Percentiles rank a stretch among this genome's conserved stretches.
Conservation (phyloP, 768 basidiomycete genomes). For the Collybia nuda region DNA sequence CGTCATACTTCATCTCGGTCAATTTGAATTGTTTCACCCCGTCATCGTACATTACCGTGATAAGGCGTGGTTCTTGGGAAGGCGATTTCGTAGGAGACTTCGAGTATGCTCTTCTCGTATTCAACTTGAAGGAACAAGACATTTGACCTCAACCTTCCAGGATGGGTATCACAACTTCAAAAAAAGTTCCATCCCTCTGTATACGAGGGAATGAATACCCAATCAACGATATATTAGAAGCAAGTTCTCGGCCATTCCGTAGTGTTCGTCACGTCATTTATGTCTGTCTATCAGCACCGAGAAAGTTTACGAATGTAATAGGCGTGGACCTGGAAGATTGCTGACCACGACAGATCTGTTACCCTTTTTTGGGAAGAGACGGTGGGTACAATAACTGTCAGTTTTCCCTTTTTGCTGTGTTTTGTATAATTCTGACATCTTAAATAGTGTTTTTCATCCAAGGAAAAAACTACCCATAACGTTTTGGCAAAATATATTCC, state of each 20-base stretch:
- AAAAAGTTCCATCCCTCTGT: constrained; percentile 30
- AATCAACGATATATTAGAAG: constrained; percentile 32
- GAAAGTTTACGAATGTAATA: constrained; percentile 12
- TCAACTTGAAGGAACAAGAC: not conserved
- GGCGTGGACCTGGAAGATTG: constrained; percentile 36
- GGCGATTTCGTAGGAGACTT: constrained; percentile 49
- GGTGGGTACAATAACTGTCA: constrained; percentile 27
- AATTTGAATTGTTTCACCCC: constrained; percentile 51
- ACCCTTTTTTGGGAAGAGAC: constrained; percentile 36
- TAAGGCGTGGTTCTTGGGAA: constrained; percentile 37
- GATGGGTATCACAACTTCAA: constrained; percentile 26
- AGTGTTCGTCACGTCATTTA: constrained; percentile 19
- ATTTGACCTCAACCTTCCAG: constrained; percentile 12
- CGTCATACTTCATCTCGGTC: constrained; percentile 44
- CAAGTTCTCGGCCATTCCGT: constrained; percentile 31
- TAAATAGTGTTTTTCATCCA: constrained; percentile 38
- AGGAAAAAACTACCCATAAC: constrained; percentile 30
- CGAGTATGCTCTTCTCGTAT: constrained; percentile 29
- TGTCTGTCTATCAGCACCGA: not conserved
- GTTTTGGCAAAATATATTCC: constrained; percentile 39
- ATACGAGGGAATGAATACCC: constrained; percentile 35
- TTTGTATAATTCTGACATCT: not conserved
- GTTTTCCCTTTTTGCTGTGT: constrained; percentile 2
- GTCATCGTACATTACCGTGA: constrained; percentile 43
- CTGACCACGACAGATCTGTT: constrained; percentile 21